Percentiles rank a stretch among this genome's conserved stretches.
phyloP scores from a whole-genome alignment of 108 stramenopile genomes.

The Skeletonema menzelii region DNA sequence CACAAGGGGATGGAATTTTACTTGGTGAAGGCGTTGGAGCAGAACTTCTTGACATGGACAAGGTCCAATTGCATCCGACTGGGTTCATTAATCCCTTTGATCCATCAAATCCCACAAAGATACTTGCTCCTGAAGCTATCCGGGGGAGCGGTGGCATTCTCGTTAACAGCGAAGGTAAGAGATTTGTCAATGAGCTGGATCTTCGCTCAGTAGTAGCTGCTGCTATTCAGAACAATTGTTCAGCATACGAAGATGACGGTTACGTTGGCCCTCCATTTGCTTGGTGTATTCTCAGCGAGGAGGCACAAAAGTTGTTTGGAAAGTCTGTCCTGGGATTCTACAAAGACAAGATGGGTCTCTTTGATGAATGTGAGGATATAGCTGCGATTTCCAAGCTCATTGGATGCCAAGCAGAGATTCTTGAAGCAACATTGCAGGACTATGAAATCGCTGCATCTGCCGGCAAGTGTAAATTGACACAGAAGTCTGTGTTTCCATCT shows the following conservation, averaged over 20 bases:
- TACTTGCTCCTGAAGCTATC: conserved; percentile 83
- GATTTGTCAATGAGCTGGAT: conserved; percentile 85
- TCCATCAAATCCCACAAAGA: conserved; percentile 60
- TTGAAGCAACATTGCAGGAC: conserved; percentile 28
- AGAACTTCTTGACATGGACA: conserved; percentile 75
- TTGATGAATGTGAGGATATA: conserved; percentile 36
- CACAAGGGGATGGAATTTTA: no score
- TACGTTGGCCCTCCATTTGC: conserved; percentile 44
- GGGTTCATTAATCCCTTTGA: conserved; percentile 81
- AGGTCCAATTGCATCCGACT: conserved; percentile 88
- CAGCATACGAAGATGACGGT: conserved; percentile 55
- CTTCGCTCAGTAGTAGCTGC: conserved; percentile 47
- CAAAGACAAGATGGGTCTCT: conserved; percentile 40
- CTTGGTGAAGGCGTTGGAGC: no score
- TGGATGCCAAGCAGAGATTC: conserved; percentile 20
- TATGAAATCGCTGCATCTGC: conserved; percentile 26
- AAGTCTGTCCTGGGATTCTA: conserved; percentile 25
- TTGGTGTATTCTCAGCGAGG: conserved; percentile 32
- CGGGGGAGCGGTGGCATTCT: conserved; percentile 82
- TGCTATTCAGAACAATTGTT: conserved; percentile 53
- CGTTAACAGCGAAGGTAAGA: conserved; percentile 56
- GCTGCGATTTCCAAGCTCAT: conserved; percentile 36
- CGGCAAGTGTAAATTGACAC: conserved; percentile 24
- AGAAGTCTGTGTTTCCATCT: conserved; percentile 34
- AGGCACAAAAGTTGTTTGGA: conserved; percentile 38